Conservation (phyloP, 116 monocot species). For the Cymodocea nodosa region DNA sequence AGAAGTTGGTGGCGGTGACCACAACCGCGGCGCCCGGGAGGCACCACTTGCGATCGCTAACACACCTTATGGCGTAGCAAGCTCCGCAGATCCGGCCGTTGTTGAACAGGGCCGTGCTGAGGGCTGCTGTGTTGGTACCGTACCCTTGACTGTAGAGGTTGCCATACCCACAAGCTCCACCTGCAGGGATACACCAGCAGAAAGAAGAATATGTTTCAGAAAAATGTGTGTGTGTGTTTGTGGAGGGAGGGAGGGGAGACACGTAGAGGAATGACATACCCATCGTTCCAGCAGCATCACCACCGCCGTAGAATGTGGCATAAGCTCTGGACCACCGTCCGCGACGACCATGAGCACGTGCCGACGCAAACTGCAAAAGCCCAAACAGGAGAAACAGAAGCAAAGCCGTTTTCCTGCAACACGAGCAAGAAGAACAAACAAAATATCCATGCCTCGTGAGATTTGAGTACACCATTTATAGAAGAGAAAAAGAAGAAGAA, state of each 20-base stretch:
- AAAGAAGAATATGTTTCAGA: neutral
- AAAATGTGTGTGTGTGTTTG: too few species aligned
- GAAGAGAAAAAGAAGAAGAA: neutral
- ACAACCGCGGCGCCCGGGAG: slow-evolving; percentile 28
- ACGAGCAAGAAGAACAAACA: too few species aligned
- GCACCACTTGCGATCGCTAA: slow-evolving; percentile 35
- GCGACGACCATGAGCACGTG: neutral
- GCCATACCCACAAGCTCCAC: slow-evolving; percentile 64
- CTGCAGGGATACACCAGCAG: slow-evolving; percentile 10
- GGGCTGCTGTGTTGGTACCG: slow-evolving; percentile 45
- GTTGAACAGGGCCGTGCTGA: slow-evolving; percentile 61
- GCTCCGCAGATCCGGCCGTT: slow-evolving; percentile 50
- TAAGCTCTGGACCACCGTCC: slow-evolving; percentile 19
- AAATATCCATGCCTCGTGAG: neutral
- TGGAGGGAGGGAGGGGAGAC: neutral
- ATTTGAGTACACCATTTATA: neutral
- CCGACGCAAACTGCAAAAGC: neutral
- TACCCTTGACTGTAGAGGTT: slow-evolving; percentile 61
- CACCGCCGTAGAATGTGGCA: slow-evolving; percentile 44
- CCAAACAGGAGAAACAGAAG: slow-evolving; percentile 8
- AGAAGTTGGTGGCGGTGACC: slow-evolving; percentile 77
- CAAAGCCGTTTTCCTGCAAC: slow-evolving; percentile 2
- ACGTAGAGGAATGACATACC: slow-evolving; percentile 8
- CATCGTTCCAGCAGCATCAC: slow-evolving; percentile 51
- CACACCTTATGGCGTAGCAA: slow-evolving; percentile 39